Base-by-base conservation (phyloP, 2,329 filamentous ascomycete species). In the Elsinoe fawcettii region DNA sequence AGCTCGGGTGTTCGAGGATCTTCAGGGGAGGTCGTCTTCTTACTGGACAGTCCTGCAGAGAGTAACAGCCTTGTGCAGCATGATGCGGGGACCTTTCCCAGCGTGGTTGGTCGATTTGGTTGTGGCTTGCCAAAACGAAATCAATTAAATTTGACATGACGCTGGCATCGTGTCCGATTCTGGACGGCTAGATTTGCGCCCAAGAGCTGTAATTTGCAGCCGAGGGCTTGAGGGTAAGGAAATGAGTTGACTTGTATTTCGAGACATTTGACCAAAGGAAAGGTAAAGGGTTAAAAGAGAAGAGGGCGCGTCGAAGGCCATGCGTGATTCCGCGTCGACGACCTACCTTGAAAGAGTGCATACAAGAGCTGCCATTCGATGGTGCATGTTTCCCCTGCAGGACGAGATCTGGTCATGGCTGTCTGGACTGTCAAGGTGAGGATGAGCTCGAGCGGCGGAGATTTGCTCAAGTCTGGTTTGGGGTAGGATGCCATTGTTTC, bases 81-180 rank as follows among this genome's bases (percentile, higher is more conserved):
- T 32, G 20, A n/a, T 46, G 39, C 30, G 39, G 54, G 54, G 54
- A 49, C 23, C 23, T 37, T 23, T 16, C 37, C 32, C n/a, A 37
- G 41, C 23, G 18, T 47, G 54, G 43, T 56, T 56, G 54, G 49
- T 53, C 18, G 11, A 23, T 16, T 49, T 37, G 39, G 54, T 37
- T 49, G 43, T 56, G 54, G 54, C 54, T 56, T 46, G 54, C 20
- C 46, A 49, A 56, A 56, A 56, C 22, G 11, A 46, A 56, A 34
- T 43, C 54, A 18, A 34, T 37, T 27, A 46, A 49, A 56, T 56
- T 56, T 56, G 43, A 47, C 54, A 56, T 44, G 54, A 41, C 51
- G 32, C 32, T 16, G 5, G 36, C 54, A 36, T 56, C 41, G 34
- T 55, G 51, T 16, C 36, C 51, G 12, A 55, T 41, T 49, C 25